Percentiles rank a stretch among this genome's conserved stretches.
Evolutionary conservation across 1,139 yeast genomes (phyloP).

Genomic region (Blastobotrys aristatus): DNA sequence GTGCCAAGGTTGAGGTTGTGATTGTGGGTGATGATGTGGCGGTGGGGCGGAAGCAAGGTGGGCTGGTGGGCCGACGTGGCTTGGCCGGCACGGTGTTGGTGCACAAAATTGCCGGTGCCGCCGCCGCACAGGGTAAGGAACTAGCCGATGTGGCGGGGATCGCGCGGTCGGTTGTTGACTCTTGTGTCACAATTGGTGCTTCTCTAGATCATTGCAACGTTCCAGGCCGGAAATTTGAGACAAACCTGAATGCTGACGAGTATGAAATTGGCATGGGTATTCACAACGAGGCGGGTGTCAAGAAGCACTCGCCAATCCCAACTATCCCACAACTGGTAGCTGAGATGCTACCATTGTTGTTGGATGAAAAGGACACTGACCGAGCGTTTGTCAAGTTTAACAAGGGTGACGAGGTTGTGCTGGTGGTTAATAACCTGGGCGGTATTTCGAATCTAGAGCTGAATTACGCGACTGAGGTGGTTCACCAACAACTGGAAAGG

Average conservation of each 20-base stretch:
- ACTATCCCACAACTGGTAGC: conserved; percentile 40
- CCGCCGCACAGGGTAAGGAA: conserved; percentile 44
- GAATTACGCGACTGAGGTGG: conserved; percentile 53
- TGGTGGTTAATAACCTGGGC: conserved; percentile 75
- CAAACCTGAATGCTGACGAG: conserved; percentile 51
- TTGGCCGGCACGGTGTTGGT: conserved; percentile 85
- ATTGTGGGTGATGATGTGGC: conserved; percentile 90
- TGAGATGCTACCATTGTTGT: conserved; percentile 29
- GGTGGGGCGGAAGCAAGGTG: conserved; percentile 81
- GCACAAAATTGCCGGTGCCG: conserved; percentile 82
- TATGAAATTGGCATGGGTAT: conserved; percentile 94
- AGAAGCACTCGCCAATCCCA: conserved; percentile 63
- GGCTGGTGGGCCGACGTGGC: conserved; percentile 89
- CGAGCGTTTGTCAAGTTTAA: conserved; percentile 51
- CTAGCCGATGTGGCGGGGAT: conserved; percentile 50
- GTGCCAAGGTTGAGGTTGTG: conserved; percentile 64
- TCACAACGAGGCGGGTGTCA: conserved; percentile 88
- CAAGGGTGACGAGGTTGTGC: conserved; percentile 55
- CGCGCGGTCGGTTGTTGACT: conserved; percentile 58
- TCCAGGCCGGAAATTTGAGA: conserved; percentile 66
- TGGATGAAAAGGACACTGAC: conserved; percentile 32
- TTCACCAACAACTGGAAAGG: conserved; percentile 42
- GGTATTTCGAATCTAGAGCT: conserved; percentile 78
- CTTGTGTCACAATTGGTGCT: conserved; percentile 81
- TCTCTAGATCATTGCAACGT: conserved; percentile 86